A percentile compares a stretch with the other conserved stretches of the same genome.
Evolutionary conservation across 768 basidiomycete genomes (phyloP).

Genomic region (Phaffia tasmanica): DNA sequence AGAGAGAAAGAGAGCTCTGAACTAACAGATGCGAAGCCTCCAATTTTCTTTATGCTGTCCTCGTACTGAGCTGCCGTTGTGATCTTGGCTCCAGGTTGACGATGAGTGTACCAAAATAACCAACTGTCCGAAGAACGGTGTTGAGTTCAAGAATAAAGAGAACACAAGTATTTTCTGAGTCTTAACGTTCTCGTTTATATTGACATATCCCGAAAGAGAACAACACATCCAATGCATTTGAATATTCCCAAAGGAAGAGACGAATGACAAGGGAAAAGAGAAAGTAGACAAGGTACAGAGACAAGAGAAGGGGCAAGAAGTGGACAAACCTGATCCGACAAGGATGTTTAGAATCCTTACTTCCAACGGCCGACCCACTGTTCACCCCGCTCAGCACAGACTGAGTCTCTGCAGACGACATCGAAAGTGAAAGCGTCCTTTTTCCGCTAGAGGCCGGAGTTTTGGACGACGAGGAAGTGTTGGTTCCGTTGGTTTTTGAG

Average conservation of each 20-base stretch:
- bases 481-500: background rate
- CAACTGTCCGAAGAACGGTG: conserved; percentile 39
- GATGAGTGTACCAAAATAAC: conserved; percentile 89
- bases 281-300: background rate
- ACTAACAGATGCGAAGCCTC: conserved; percentile 74
- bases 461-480: conserved; percentile 9
- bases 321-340: background rate
- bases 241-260: background rate
- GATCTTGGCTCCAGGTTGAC: conserved; percentile 77
- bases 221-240: background rate
- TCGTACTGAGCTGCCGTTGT: conserved; percentile 57
- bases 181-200: no score
- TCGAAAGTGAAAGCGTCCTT: conserved; percentile 20
- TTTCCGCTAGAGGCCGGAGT: conserved; percentile 15
- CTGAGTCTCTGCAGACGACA: conserved; percentile 19
- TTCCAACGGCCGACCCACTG: background rate
- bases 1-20: background rate
- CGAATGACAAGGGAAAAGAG: background rate
- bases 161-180: no score
- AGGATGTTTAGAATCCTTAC: background rate
- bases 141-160: background rate
- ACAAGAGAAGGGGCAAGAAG: background rate
- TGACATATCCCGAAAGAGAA: no score
- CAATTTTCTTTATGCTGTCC: conserved; percentile 85
- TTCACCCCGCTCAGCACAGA: background rate